Evolutionary conservation across 75 land plant species (phyloP), one percentile per base, ranked within the genome.

Genomic region (Azolla pinnata): DNA sequence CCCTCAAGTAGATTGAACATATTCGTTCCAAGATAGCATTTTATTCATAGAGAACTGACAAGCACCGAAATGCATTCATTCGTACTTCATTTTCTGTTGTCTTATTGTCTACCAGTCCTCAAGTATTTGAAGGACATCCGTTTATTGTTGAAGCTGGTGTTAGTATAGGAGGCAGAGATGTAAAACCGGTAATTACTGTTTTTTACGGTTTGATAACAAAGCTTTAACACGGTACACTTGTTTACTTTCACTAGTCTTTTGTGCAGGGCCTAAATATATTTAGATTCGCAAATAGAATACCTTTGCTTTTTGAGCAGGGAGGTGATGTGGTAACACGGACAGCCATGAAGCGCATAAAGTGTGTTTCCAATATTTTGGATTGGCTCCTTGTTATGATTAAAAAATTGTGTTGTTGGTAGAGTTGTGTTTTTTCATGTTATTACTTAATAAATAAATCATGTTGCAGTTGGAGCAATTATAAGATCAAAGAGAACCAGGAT

Each of bases 41-140:
- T n/a, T n/a, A n/a, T n/a, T n/a, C n/a, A n/a, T n/a, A n/a, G n/a
- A n/a, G n/a, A n/a, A n/a, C n/a, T n/a, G n/a, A n/a, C n/a, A n/a
- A n/a, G n/a, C n/a, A n/a, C n/a, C n/a, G n/a, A n/a, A n/a, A n/a
- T n/a, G n/a, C n/a, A n/a, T n/a, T n/a, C n/a, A n/a, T n/a, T n/a
- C n/a, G n/a, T n/a, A n/a, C n/a, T n/a, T n/a, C n/a, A n/a, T 18
- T 3, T 16, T 16, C 24, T 21, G 10, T 2, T 45, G 63, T 18
- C 26, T 33, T 64, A 24, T 31, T 29, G 21, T 26, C 44, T 23
- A 31, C 12, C 84, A 92, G 97, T 58, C 68, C 96, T 46, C 96
- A 88, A 50, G 90, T 92, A 25, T 92, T 92, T 77, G 97, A 92
- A 77, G 97, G 97, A 10, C 97, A 92, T 59, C 97, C 97, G n/a